Evolutionary conservation across 192 early-diverging fungal species (phyloP), one percentile per base, ranked within the genome.

Genomic region (Dimargaris verticillata): DNA sequence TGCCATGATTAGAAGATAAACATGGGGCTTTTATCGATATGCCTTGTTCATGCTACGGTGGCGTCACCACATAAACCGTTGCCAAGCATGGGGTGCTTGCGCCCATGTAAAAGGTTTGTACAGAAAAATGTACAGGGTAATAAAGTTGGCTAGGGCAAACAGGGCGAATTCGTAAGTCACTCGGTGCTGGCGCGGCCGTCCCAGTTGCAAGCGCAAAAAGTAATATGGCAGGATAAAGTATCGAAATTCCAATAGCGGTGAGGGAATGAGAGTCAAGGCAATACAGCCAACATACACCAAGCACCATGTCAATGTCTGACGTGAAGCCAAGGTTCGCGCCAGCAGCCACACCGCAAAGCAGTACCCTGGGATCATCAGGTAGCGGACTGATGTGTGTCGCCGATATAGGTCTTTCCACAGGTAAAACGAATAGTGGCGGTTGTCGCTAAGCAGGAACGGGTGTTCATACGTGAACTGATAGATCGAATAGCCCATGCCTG

Each of bases 351-450:
- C 47, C 22, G 75, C 66, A 28, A 73, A 52, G 11, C 83, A 28
- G 65, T 95, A 97, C 7, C 44, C 62, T 0, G 91, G 89, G 0
- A 86, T 69, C 7, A 86, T 62, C 0, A 70, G 50, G 63, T 88
- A 94, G 12, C 79, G 72, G 3, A 73, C 60, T 0, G 52, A 52
- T 62, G 70, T 63, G 53, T 85, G 77, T 14, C 72, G 65, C 0
- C 78, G 80, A 55, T 83, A 90, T 0, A 91, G 44, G 53, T 86
- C 77, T 64, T 83, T 88, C 89, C 92, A 96, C 41, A 98, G 44
- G 68, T 98, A 98, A 67, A 98, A 98, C 7, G 89, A 80, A 62
- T 88, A 93, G 75, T 98, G 95, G 33, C 95, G 79, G 68, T 98
- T 98, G 67, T 98, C 95, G 64, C 85, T 82, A 25, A 95, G 75